Conservation (phyloP, 768 basidiomycete genomes). For the Boletellus sp. region DNA sequence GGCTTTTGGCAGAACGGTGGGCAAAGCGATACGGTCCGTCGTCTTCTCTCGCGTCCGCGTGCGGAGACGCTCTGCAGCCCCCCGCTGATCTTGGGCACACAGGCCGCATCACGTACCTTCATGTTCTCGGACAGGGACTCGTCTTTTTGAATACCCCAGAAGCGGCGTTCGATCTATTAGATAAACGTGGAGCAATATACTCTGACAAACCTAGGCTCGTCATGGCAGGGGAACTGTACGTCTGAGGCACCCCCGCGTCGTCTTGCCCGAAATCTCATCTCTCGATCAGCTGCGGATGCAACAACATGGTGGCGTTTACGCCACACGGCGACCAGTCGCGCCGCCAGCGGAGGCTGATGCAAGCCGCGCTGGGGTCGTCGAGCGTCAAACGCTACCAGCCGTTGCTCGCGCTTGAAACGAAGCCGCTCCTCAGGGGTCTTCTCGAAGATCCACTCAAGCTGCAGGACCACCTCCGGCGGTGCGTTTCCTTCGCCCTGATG, state of each 20-base stretch:
- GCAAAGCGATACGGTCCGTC: constrained; percentile 58
- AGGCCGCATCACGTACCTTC: constrained; percentile 63
- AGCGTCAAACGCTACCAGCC: constrained; percentile 56
- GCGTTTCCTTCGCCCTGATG: not conserved
- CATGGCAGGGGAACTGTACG: constrained; percentile 70
- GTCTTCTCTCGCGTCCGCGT: not conserved
- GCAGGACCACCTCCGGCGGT: constrained; percentile 36
- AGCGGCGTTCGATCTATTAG: constrained; percentile 59
- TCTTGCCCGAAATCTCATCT: not conserved
- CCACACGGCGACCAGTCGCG: constrained; percentile 59
- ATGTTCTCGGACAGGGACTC: constrained; percentile 62
- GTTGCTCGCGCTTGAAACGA: constrained; percentile 53
- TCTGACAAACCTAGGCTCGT: constrained; percentile 68
- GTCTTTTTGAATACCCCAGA: constrained; percentile 64
- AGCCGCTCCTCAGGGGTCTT: constrained; percentile 53
- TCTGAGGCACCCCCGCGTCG: constrained; percentile 8
- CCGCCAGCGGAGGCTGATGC: constrained; percentile 65
- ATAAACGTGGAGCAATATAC: constrained; percentile 67
- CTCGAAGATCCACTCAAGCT: constrained; percentile 39
- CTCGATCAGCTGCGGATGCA: constrained; percentile 48
- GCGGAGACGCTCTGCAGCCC: not conserved
- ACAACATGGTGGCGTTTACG: constrained; percentile 71
- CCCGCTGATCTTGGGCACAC: not conserved
- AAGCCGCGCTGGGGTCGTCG: constrained; percentile 54
- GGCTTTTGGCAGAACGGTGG: constrained; percentile 62